A percentile compares a stretch with the other conserved stretches of the same genome.
These are phyloP conservation scores for Solanum appendiculatum DNA, from an alignment of 257 asterid genomes.

Conservation along the genomic window DNA sequence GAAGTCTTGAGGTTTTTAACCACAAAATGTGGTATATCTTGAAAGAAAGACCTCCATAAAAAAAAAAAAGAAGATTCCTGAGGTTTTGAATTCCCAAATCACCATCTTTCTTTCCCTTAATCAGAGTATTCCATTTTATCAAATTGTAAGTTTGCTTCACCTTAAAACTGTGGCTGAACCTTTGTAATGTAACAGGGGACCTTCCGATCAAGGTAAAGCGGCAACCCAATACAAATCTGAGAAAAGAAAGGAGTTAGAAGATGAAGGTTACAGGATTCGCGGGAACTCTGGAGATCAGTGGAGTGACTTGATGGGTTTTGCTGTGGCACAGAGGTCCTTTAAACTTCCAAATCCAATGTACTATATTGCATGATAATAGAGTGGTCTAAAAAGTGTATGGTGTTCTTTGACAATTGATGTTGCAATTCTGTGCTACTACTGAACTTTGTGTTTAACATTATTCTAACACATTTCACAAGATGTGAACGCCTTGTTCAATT, in stretches of 20 bases:
- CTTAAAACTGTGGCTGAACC: background rate
- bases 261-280: conserved; percentile 61
- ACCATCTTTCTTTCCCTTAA: background rate
- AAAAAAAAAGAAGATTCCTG: background rate
- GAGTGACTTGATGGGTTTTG: conserved; percentile 75
- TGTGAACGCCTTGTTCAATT: background rate
- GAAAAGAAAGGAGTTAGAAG: conserved; percentile 67
- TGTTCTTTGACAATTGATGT: background rate
- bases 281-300: conserved; percentile 93
- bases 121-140: background rate
- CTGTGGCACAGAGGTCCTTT: conserved; percentile 63
- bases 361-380: conserved; percentile 28
- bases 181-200: conserved; percentile 40
- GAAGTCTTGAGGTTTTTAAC: background rate
- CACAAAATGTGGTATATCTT: background rate
- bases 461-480: background rate
- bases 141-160: background rate
- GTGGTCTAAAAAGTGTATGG: background rate
- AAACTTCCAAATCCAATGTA: conserved; percentile 83
- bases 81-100: background rate
- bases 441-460: background rate
- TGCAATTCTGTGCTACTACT: background rate
- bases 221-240: conserved; percentile 62
- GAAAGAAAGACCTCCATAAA: background rate
- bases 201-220: conserved; percentile 41